Evolutionary conservation across 768 basidiomycete genomes (phyloP), one percentile per base, ranked within the genome.

Genomic region (Lactarius quietus): DNA sequence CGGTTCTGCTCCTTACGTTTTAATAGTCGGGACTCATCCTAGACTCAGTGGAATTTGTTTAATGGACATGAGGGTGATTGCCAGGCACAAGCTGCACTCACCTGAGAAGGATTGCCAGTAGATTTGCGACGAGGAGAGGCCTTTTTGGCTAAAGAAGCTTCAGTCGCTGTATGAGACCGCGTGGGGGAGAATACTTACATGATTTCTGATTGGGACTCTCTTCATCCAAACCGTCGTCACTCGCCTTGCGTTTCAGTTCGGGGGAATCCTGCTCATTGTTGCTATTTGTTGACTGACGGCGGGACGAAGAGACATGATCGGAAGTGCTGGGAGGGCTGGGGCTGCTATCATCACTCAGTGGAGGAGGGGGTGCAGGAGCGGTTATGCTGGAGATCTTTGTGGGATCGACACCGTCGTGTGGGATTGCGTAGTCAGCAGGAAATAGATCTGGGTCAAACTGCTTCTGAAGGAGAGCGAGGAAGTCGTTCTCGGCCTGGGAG

Each of bases 1-100:
- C 96, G 83, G 71, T 99, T 99, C 78, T 98, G 96, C 71, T 98
- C 92, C 78, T 98, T 98, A 68, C 96, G 87, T 73, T 96, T 95
- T 68, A 91, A 67, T 6, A 93, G 76, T 28, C 91, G 84, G 6
- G 81, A 76, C 71, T 93, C 92, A 69, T 95, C 92, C 77, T 91
- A 52, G 10, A 31, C 51, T 61, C 15, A 55, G 52, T 63, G 33
- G 39, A 70, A 68, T 28, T 36, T 38, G 12, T 61, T 56, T 52
- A 35, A 68, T 64, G 38, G n/a, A 31, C 35, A 35, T 31, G 28
- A 8, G 41, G 6, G 51, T 23, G 17, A 29, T 26, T 38, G 43
- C 18, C 29, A 12, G 9, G 9, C 52, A 48, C 41, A 31, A 57
- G n/a, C 17, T 17, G 26, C 29, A 61, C 75, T 57, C 52, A 80